Percentiles rank a stretch among this genome's conserved stretches.
phyloP scores from a whole-genome alignment of 2,329 filamentous ascomycete species.

The Cladosporium sp. region DNA sequence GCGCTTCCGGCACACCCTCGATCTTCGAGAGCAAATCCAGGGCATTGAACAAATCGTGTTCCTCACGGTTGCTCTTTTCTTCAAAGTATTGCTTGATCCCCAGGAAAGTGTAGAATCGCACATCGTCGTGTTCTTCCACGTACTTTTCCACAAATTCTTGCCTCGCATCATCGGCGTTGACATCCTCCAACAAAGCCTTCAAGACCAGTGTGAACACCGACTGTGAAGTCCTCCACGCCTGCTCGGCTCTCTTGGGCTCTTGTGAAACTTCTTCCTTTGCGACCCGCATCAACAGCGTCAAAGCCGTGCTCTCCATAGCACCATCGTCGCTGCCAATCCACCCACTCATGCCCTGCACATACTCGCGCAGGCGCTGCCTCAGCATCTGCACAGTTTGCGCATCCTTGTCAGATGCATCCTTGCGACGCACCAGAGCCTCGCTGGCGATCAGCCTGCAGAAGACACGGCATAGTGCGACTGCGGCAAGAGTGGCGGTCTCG shows the following conservation, averaged over 20 bases:
- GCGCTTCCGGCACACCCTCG: conserved; percentile 68
- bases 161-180: conserved; percentile 59
- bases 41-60: conserved; percentile 55
- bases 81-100: conserved; percentile 60
- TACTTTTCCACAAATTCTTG: conserved; percentile 77
- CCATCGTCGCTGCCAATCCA: conserved; percentile 63
- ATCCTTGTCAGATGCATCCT: conserved; percentile 70
- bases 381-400: conserved; percentile 75
- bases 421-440: conserved; percentile 67
- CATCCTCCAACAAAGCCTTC: conserved; percentile 58
- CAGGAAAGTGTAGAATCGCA: conserved; percentile 79
- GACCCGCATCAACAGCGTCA: conserved; percentile 80
- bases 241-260: conserved; percentile 51
- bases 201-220: conserved; percentile 66
- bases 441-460: conserved; percentile 79
- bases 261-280: conserved; percentile 73
- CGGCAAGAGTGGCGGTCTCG: conserved; percentile 53
- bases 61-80: conserved; percentile 27
- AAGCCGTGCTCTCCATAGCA: conserved; percentile 64
- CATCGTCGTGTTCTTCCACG: conserved; percentile 76
- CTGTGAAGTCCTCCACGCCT: conserved; percentile 64
- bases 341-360: conserved; percentile 52
- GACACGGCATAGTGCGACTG: conserved; percentile 79
- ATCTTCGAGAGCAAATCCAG: conserved; percentile 66
- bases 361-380: conserved; percentile 71